phyloP scores from a whole-genome alignment of 306 rosid species.

The Castanea sativa region DNA sequence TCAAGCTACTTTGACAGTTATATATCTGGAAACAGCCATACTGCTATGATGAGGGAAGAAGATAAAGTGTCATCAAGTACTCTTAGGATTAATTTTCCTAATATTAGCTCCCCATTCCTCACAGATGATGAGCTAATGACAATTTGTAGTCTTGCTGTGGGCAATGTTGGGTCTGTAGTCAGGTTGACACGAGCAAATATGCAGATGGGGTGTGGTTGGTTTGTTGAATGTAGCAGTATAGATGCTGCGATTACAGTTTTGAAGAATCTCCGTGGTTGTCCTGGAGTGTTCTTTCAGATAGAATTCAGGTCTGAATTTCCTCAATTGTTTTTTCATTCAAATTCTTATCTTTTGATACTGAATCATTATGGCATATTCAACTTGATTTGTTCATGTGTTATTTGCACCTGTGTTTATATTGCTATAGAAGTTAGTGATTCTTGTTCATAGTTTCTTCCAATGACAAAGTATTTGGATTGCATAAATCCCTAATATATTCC shows the following conservation, averaged over 20 bases:
- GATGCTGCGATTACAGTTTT: slow-evolving; percentile 59
- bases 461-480: slow-evolving; percentile 1
- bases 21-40: slow-evolving; percentile 42
- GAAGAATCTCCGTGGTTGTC: slow-evolving; percentile 64
- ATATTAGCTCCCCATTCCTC: slow-evolving; percentile 43
- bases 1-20: slow-evolving; percentile 46
- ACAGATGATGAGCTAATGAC: slow-evolving; percentile 66
- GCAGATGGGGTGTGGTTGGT: slow-evolving; percentile 71
- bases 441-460: not conserved
- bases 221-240: slow-evolving; percentile 66
- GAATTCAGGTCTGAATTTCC: slow-evolving; percentile 59
- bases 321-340: not conserved
- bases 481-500: not conserved
- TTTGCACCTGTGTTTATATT: not conserved
- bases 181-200: slow-evolving; percentile 58
- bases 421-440: not conserved
- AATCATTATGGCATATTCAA: not conserved
- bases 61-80: slow-evolving; percentile 53
- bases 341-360: not conserved
- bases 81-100: slow-evolving; percentile 60
- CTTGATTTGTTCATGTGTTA: not conserved
- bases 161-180: slow-evolving; percentile 54
- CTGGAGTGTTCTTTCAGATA: slow-evolving; percentile 69
- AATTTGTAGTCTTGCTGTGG: slow-evolving; percentile 62
- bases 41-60: slow-evolving; percentile 48